Percentiles rank a stretch among this genome's conserved stretches.
These are phyloP conservation scores for Solanum hybrid DNA, from an alignment of 305 asterid species.

Conservation along the genomic window DNA sequence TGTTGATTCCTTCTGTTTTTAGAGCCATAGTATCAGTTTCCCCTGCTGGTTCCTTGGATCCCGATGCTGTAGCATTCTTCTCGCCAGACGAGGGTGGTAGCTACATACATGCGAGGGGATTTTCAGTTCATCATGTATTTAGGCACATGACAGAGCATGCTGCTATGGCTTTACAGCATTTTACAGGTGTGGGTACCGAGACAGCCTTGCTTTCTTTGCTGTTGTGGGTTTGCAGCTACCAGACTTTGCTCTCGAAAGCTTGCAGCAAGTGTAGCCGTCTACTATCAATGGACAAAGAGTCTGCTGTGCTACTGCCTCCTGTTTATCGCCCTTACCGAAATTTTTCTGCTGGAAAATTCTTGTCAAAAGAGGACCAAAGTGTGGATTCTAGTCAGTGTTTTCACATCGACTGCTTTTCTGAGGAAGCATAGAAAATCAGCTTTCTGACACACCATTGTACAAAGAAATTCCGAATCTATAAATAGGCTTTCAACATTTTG, in stretches of 20 bases:
- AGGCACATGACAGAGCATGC: slow-evolving; percentile 83
- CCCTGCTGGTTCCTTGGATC: slow-evolving; percentile 78
- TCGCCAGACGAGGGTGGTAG: slow-evolving; percentile 99
- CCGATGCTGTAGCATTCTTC: slow-evolving; percentile 83
- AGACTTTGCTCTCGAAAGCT: slow-evolving; percentile 50
- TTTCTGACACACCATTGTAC: not conserved
- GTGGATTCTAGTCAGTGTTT: slow-evolving; percentile 37
- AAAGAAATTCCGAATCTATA: not conserved
- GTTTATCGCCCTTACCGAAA: slow-evolving; percentile 58
- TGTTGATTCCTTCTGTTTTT: slow-evolving; percentile 61
- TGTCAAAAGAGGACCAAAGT: slow-evolving; percentile 21
- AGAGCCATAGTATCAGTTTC: slow-evolving; percentile 79
- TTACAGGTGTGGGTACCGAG: slow-evolving; percentile 39
- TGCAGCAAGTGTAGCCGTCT: slow-evolving; percentile 81
- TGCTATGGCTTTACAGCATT: slow-evolving; percentile 79
- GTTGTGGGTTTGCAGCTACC: slow-evolving; percentile 90
- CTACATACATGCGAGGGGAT: slow-evolving; percentile 67
- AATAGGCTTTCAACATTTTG: not conserved
- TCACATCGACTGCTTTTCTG: slow-evolving; percentile 64
- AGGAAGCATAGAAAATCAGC: slow-evolving; percentile 26
- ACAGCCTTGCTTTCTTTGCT: slow-evolving; percentile 39
- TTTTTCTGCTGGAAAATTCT: slow-evolving; percentile 21
- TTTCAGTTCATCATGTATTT: slow-evolving; percentile 61
- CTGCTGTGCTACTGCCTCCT: slow-evolving; percentile 65
- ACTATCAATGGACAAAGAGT: slow-evolving; percentile 71